Conservation (phyloP, 2,329 filamentous ascomycete genomes). For the Thielaviopsis euricoi region DNA sequence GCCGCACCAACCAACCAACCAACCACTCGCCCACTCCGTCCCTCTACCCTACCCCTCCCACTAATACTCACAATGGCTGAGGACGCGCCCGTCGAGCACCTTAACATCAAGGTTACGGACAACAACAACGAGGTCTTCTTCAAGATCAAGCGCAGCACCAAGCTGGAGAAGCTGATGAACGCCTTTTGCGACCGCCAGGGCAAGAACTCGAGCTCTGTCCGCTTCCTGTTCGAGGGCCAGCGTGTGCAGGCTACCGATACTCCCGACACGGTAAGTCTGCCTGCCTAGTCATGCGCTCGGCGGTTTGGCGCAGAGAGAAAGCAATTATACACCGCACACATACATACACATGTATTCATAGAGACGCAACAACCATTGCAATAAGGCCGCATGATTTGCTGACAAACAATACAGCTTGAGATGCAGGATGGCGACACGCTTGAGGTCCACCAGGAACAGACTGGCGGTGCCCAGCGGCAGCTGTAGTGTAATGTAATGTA, state of each 20-base stretch:
- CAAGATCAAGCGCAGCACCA: constrained; percentile 96
- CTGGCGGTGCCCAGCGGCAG: constrained; percentile 52
- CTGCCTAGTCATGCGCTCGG: not conserved
- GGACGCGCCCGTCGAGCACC: constrained; percentile 51
- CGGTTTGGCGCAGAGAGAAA: not conserved
- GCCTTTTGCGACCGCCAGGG: constrained; percentile 95
- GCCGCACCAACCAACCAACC: not conserved
- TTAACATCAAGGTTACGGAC: constrained; percentile 98
- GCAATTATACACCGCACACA: no score
- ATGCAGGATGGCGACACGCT: constrained; percentile 94
- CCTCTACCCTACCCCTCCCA: constrained; percentile 24
- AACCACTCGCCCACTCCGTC: not conserved
- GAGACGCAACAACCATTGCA: no score
- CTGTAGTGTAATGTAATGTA: not conserved
- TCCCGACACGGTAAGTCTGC: constrained; percentile 64
- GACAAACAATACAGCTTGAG: constrained; percentile 49
- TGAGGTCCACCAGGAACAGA: constrained; percentile 96
- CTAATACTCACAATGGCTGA: constrained; percentile 14
- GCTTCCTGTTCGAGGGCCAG: constrained; percentile 92
- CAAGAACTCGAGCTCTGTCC: constrained; percentile 67
- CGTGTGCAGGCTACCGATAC: constrained; percentile 80
- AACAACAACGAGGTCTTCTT: constrained; percentile 99
- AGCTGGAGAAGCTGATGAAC: constrained; percentile 94
- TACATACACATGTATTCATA: no score
- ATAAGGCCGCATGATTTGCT: not conserved